These are phyloP conservation scores for Xerocomus spinulosus DNA, from an alignment of 768 basidiomycete species.

Conservation along the genomic window DNA sequence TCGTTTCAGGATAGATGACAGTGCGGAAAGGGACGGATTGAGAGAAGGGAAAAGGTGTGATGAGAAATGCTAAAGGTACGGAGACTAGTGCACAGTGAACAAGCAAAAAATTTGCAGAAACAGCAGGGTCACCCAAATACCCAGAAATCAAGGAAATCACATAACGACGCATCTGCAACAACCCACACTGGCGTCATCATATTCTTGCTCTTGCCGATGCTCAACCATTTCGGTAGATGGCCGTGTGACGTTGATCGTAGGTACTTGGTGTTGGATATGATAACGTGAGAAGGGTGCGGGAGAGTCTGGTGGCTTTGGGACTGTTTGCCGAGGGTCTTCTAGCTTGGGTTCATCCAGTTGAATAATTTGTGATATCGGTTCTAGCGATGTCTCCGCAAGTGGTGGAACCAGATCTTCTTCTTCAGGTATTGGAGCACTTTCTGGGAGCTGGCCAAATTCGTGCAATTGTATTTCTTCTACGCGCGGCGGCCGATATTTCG, in stretches of 20 bases:
- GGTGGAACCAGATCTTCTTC: conserved; percentile 1
- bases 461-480: conserved; percentile 55
- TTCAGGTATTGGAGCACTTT: conserved; percentile 17
- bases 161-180: conserved; percentile 85
- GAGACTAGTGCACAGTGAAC: conserved; percentile 18
- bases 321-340: conserved; percentile 12
- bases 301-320: conserved; percentile 39
- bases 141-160: conserved; percentile 43
- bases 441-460: conserved; percentile 53
- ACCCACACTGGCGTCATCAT: conserved; percentile 46
- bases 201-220: conserved; percentile 27
- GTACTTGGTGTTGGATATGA: conserved; percentile 22
- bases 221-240: conserved; percentile 26
- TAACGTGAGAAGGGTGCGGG: conserved; percentile 67
- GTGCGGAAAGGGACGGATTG: not conserved
- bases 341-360: conserved; percentile 29
- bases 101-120: conserved; percentile 20
- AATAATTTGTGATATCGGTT: conserved; percentile 23
- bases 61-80: conserved; percentile 4
- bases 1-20: conserved; percentile 14
- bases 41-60: conserved; percentile 1
- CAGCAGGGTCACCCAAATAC: conserved; percentile 22
- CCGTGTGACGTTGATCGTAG: conserved; percentile 30
- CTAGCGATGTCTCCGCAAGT: not conserved
- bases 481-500: conserved; percentile 58